Evolutionary conservation across 2,329 filamentous ascomycete genomes (phyloP).

Genomic region (Pseudogymnoascus sp.): DNA sequence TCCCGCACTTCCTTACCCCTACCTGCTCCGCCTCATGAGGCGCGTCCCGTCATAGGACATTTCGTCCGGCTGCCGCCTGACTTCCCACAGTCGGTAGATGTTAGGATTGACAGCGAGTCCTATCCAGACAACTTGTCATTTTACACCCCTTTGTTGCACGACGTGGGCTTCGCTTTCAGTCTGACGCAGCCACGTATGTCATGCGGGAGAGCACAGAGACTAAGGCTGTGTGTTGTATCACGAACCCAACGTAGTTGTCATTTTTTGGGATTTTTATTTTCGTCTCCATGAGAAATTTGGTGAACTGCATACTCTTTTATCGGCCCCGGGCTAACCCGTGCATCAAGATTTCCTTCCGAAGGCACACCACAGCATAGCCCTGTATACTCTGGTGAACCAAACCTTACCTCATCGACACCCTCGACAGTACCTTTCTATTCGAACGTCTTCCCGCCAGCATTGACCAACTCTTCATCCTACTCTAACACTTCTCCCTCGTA

Average conservation of each 20-base stretch:
- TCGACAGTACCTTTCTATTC: constrained; percentile 24
- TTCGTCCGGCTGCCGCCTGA: not conserved
- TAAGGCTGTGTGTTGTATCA: constrained; percentile 2
- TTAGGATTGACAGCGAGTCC: not conserved
- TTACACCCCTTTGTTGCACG: not conserved
- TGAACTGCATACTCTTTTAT: constrained; percentile 1
- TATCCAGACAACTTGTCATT: constrained; percentile 4
- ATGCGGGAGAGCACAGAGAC: constrained; percentile 1
- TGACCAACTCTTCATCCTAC: constrained; percentile 26
- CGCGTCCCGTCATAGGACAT: constrained; percentile 2
- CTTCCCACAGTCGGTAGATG: not conserved
- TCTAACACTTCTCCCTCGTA: constrained; percentile 24
- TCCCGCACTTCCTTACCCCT: not conserved
- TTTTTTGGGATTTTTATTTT: constrained; percentile 4
- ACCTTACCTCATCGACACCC: constrained; percentile 22
- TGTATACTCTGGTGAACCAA: constrained; percentile 27
- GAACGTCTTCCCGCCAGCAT: constrained; percentile 23
- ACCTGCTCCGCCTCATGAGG: not conserved
- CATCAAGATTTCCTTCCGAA: constrained; percentile 3
- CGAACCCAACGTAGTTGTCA: constrained; percentile 7
- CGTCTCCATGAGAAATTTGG: not conserved
- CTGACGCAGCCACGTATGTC: constrained; percentile 5
- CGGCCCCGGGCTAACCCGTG: not conserved
- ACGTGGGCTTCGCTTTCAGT: constrained; percentile 1
- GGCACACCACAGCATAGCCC: constrained; percentile 20